A percentile compares a stretch with the other conserved stretches of the same genome.
These are phyloP conservation scores for Lathyrus sativus DNA, from an alignment of 306 rosid genomes.

Conservation along the genomic window DNA sequence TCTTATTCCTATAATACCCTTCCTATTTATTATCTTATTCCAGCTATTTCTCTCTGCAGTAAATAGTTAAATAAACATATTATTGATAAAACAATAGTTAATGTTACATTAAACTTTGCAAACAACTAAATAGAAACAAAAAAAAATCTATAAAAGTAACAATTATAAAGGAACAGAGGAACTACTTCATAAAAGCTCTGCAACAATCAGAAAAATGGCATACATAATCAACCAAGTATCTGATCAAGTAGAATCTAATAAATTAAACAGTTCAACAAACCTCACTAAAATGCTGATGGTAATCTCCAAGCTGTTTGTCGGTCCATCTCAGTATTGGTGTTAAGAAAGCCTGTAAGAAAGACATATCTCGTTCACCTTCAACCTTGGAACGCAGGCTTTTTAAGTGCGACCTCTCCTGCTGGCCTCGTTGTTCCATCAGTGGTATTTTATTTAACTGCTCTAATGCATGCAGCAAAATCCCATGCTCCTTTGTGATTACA, in stretches of 20 bases:
- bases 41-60: not conserved
- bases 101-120: not conserved
- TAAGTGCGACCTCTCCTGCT: conserved; percentile 86
- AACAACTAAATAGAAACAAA: not conserved
- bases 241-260: conserved; percentile 25
- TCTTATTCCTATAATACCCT: not conserved
- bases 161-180: not conserved
- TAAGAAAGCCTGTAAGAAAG: conserved; percentile 85
- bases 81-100: not conserved
- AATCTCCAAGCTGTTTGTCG: conserved; percentile 92
- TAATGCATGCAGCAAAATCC: conserved; percentile 78
- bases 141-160: not conserved
- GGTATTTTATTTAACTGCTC: conserved; percentile 94
- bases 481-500: conserved; percentile 87
- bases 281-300: conserved; percentile 88
- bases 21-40: not conserved
- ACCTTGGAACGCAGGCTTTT: conserved; percentile 73
- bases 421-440: conserved; percentile 90
- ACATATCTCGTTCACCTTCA: conserved; percentile 65
- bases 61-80: not conserved
- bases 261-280: conserved; percentile 50
- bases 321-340: conserved; percentile 83
- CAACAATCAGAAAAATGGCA: conserved; percentile 22
- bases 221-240: conserved; percentile 33
- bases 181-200: conserved; percentile 20